Base-by-base conservation (phyloP, 371 early-diverging fungal genomes). In the Parasitella parasitica region DNA sequence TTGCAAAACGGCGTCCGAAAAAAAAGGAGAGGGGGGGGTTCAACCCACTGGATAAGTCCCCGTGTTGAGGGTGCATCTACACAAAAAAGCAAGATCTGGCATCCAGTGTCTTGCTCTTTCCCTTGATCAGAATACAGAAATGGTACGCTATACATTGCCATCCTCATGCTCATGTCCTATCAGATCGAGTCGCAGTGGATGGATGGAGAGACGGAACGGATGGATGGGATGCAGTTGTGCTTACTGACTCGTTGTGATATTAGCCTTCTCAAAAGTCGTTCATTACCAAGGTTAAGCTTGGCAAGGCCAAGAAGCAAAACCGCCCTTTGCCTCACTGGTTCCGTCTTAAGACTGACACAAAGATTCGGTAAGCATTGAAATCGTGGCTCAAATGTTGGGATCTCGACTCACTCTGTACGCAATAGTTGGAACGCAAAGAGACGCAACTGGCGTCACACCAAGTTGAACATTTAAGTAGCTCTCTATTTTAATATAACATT, bases 251-350 rank as follows among this genome's bases (percentile, higher is more conserved):
- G 30, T 30, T 30, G n/a, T n/a, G n/a, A n/a, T n/a, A n/a, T n/a
- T 87, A 94, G 94, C 93, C 94, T 80, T 90, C 94, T 72, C 86
- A 92, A 84, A 98, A 98, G 92, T 85, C 94, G 67, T 97, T 95
- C 94, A 85, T 85, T 70, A 89, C 91, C 88, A 98, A 98, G 95
- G 93, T 94, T 81, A 92, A 90, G 73, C 90, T 98, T 77, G 99
- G 94, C 82, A 98, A 97, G 94, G 95, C 95, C 89, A 81, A 83
- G 81, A 96, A 95, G 91, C 97, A 98, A 88, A 97, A 97, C 92
- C 92, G 99, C 66, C 97, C 97, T 70, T 84, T 97, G 72, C 99
- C 99, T 67, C 89, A 93, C 83, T 98, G 97, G 97, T 92, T 95
- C 90, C 93, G 97, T 78, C 82, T 96, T 78, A 89, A 94, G 81